A percentile compares a stretch with the other conserved stretches of the same genome.
These are phyloP conservation scores for Paracamarosporium sp. DNA, from an alignment of 2,329 filamentous ascomycete genomes.

Conservation along the genomic window DNA sequence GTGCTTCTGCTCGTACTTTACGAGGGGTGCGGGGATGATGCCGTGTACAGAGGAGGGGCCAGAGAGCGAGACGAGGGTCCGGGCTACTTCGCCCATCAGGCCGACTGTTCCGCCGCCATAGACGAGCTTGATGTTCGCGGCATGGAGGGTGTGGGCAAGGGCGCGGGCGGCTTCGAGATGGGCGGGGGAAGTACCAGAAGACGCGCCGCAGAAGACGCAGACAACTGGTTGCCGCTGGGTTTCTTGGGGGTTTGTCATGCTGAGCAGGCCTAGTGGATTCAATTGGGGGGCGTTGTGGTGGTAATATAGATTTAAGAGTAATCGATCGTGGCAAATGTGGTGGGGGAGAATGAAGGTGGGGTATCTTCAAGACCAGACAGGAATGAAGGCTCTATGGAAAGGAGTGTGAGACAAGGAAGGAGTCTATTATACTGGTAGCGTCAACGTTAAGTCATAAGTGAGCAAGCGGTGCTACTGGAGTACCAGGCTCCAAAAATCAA, in stretches of 20 bases:
- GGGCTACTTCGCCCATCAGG: constrained; percentile 93
- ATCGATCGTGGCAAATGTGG: neutral
- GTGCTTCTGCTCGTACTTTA: constrained; percentile 75
- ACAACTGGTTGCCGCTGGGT: constrained; percentile 66
- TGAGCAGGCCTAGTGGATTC: constrained; percentile 10
- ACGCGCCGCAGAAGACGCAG: constrained; percentile 94
- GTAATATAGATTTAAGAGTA: neutral
- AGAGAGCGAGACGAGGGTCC: constrained; percentile 80
- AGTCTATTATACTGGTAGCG: neutral
- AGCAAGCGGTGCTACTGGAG: neutral
- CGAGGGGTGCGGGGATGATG: constrained; percentile 87
- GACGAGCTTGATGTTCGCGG: constrained; percentile 80
- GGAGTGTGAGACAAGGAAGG: constrained; percentile 1
- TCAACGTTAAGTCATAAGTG: neutral
- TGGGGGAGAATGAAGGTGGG: neutral
- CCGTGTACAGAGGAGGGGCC: constrained; percentile 87
- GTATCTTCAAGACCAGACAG: neutral
- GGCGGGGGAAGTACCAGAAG: constrained; percentile 71
- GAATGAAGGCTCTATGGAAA: neutral
- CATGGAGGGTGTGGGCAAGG: constrained; percentile 76
- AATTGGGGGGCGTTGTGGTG: neutral
- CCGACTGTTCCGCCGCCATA: constrained; percentile 96
- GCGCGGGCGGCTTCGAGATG: constrained; percentile 80
- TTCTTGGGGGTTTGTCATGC: constrained; percentile 27
- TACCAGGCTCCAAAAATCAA: neutral